A percentile compares a stretch with the other conserved stretches of the same genome.
phyloP scores from a whole-genome alignment of 768 basidiomycete genomes.

The Boletellus sp. region DNA sequence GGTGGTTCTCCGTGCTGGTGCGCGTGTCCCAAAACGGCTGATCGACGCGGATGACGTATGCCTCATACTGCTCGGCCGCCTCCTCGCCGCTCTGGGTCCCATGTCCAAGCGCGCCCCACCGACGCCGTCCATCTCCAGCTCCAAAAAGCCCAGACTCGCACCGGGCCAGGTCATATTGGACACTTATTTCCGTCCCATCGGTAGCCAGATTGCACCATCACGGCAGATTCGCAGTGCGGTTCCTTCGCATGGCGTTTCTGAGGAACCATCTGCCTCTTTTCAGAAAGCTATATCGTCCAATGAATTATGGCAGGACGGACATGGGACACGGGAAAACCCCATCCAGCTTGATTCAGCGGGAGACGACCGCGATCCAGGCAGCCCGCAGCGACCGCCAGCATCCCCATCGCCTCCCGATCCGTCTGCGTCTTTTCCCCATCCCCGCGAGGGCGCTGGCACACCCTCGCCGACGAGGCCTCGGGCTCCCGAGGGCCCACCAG shows the following conservation, averaged over 20 bases:
- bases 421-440: slow-evolving; percentile 5
- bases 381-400: slow-evolving; percentile 5
- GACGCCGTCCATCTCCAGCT: slow-evolving; percentile 7
- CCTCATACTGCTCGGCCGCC: slow-evolving; percentile 11
- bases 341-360: slow-evolving; percentile 25
- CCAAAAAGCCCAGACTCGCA: slow-evolving; percentile 22
- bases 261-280: slow-evolving; percentile 9
- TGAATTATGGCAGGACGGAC: slow-evolving; percentile 20
- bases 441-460: slow-evolving; percentile 8
- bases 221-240: slow-evolving; percentile 14
- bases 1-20: too few relatives aligned
- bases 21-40: slow-evolving; percentile 20
- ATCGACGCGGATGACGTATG: slow-evolving; percentile 29
- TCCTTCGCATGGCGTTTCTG: slow-evolving; percentile 16
- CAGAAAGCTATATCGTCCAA: not conserved
- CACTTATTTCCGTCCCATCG: slow-evolving; percentile 25
- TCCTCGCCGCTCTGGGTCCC: slow-evolving; percentile 13
- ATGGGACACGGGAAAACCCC: slow-evolving; percentile 23
- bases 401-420: slow-evolving; percentile 14
- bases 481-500: too few relatives aligned
- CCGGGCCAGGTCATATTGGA: slow-evolving; percentile 21
- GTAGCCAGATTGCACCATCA: slow-evolving; percentile 11
- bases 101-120: slow-evolving; percentile 21
- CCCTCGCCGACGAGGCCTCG: slow-evolving; percentile 3
- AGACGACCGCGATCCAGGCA: slow-evolving; percentile 8